Evolutionary conservation across 202 grass and related monocot genomes (phyloP), one percentile per base, ranked within the genome.

Genomic region (Setaria italica): DNA sequence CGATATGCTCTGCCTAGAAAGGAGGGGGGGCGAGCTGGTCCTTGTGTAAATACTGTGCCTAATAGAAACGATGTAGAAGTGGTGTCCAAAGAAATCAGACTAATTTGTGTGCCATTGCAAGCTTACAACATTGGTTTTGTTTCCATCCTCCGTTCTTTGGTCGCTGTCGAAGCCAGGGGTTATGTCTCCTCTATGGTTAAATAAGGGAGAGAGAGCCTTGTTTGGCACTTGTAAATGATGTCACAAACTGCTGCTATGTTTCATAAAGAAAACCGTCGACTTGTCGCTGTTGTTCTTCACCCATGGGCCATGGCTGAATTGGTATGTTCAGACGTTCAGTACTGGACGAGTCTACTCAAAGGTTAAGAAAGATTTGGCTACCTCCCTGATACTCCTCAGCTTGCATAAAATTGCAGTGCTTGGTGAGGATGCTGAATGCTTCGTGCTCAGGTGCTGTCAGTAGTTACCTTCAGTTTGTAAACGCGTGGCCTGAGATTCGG

Each of bases 181-280:
- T 65, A 55, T 49, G 13, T 68, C 77, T 75, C 62, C 20, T 49
- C 43, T 89, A 71, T 89, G 87, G 67, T 82, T 85, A 81, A 81
- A 81, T 77, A 76, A 77, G 42, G 47, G 67, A 37, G 35, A 65
- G 30, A 62, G 74, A 34, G 51, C 21, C 81, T 72, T 83, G 72
- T 84, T 88, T 86, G 86, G 82, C 73, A 51, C 51, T 48, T 92
- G 90, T 89, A 92, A 77, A 89, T 87, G 63, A 13, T 67, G 47
- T 41, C 19, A 8, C 47, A 76, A 9, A 35, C 30, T 10, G 29
- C n/a, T 34, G 10, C 2, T 16, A 41, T 80, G 47, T 65, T 51
- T 76, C 35, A 46, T 62, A 62, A 69, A 43, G 20, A 70, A 21
- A 70, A 25, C 37, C 54, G 41, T 58, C 21, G 56, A 29, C n/a